phyloP scores from a whole-genome alignment of 345 rosid genomes.

The Euphorbia pulcherrima region DNA sequence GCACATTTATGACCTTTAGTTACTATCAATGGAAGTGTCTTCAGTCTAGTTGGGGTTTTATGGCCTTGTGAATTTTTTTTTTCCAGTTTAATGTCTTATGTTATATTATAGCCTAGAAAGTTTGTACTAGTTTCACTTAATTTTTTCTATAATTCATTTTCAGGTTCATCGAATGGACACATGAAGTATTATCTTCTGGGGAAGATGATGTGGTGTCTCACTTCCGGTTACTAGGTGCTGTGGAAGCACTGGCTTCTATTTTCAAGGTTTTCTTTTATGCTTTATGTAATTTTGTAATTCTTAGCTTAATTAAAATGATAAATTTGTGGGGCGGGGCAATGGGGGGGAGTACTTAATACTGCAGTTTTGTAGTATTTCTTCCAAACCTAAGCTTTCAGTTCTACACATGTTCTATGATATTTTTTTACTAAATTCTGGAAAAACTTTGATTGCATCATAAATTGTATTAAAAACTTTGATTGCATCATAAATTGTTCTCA shows the following conservation, averaged over 20 bases:
- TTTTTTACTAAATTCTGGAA: neutral
- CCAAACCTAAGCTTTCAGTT: neutral
- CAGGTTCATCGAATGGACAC: slow-evolving; percentile 87
- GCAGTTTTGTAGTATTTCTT: no score
- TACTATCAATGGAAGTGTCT: neutral
- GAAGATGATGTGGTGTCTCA: slow-evolving; percentile 55
- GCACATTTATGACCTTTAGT: neutral
- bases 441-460: neutral
- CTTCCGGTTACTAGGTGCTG: slow-evolving; percentile 76
- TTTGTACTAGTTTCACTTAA: neutral
- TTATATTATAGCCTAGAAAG: no score
- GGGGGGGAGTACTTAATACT: neutral
- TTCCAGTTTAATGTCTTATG: neutral
- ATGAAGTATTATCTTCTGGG: slow-evolving; percentile 60
- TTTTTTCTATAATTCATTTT: slow-evolving; percentile 11
- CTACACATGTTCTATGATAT: neutral
- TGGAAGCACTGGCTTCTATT: slow-evolving; percentile 83
- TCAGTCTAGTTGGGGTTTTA: neutral
- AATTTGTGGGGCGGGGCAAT: no score
- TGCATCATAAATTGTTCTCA: neutral
- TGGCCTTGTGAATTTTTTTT: neutral
- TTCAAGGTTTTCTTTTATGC: slow-evolving; percentile 69
- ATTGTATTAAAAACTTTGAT: neutral
- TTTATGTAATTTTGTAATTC: slow-evolving; percentile 11
- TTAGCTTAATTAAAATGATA: neutral